phyloP scores from a whole-genome alignment of 345 rosid genomes.

The Sonneratia caseolaris region DNA sequence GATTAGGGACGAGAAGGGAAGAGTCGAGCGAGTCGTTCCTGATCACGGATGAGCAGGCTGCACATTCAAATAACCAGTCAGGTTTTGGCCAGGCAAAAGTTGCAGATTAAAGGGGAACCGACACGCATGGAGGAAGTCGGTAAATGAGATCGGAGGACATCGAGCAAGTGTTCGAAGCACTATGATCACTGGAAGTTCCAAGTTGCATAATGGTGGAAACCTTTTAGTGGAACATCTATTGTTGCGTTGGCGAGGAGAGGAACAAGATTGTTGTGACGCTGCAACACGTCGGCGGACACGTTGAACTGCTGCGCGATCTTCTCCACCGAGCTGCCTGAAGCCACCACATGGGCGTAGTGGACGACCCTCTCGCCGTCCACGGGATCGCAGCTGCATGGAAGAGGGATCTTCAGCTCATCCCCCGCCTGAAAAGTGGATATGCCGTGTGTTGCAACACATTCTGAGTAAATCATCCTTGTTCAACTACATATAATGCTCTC shows the following conservation, averaged over 20 bases:
- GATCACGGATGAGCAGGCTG: conserved; percentile 68
- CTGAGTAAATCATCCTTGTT: no score
- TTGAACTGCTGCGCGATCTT: conserved; percentile 38
- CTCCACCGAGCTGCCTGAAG: conserved; percentile 27
- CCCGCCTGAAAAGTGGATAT: conserved; percentile 3
- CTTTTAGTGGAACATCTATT: conserved; percentile 54
- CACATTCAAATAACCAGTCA: not conserved
- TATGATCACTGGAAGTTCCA: not conserved
- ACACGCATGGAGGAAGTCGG: not conserved
- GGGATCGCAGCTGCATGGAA: conserved; percentile 59
- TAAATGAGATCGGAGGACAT: no score
- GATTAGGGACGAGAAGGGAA: conserved; percentile 36
- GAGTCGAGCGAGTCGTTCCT: conserved; percentile 35
- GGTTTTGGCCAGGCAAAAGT: not conserved
- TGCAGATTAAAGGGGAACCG: not conserved
- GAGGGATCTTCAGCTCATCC: conserved; percentile 42
- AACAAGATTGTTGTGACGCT: conserved; percentile 32
- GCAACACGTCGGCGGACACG: conserved; percentile 21
- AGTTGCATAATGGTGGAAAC: conserved; percentile 10
- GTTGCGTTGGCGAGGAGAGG: conserved; percentile 26
- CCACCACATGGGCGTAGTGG: conserved; percentile 54
- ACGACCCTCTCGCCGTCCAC: conserved; percentile 32
- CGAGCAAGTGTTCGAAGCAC: not conserved
- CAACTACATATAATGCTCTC: no score
- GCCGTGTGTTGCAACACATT: no score